Base-by-base conservation (phyloP, 176 grass and related monocot genomes). In the Themeda triandra region DNA sequence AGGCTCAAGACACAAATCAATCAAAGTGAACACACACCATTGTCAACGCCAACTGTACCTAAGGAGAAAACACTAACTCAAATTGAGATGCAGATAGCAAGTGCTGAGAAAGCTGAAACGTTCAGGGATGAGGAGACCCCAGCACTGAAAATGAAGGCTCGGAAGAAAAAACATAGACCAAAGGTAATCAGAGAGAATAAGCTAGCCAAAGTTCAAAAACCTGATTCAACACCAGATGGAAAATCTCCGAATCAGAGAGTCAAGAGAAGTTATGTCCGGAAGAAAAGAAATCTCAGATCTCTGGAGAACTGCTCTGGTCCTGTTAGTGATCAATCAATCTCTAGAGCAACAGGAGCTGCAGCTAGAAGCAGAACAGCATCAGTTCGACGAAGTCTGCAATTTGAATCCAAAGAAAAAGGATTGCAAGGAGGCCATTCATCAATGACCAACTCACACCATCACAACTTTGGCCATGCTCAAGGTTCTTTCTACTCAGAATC, bases 141-240 rank as follows among this genome's bases (percentile, higher is more conserved):
- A 30, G 40, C 56, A 74, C 51, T 19, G 63, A 87, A 80, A 68
- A 59, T 14, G 35, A 89, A 81, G 76, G 40, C 76, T 75, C 41
- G 73, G 58, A 88, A 86, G 87, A 92, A 81, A 80, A 90, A 81
- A 23, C 87, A 92, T 35, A 92, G 90, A 66, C 85, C 93, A 72
- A 92, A 92, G 76, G 93, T 95, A 79, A 79, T 94, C 25, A 80
- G 77, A 53, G 90, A 94, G 62, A 66, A 54, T 24, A 86, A 68
- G 44, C 36, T 30, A 41, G 9, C 49, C 5, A 89, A 82, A 83
- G 86, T 46, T 25, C 67, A 83, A 71, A 89, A 89, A 23, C 17
- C 48, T 53, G 67, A 79, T 66, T 64, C 86, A 73, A 86, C 84
- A 28, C 71, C 88, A n/a, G 80, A 85, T n/a, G 64, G 44, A 24